These are phyloP conservation scores for Suillus subluteus DNA, from an alignment of 768 basidiomycete genomes.

Conservation along the genomic window DNA sequence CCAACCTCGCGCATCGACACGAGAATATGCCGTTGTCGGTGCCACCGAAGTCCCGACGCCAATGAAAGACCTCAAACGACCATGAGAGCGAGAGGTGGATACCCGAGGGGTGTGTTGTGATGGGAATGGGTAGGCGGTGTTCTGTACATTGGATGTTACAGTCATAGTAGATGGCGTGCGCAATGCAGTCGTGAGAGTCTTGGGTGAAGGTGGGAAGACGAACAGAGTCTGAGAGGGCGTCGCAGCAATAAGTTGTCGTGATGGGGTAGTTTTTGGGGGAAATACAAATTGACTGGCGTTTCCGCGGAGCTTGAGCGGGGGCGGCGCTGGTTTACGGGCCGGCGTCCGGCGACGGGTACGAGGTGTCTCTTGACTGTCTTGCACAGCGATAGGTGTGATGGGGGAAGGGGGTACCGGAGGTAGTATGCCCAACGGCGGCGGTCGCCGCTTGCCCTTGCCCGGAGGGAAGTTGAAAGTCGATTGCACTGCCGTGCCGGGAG, in stretches of 20 bases:
- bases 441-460: conserved; percentile 60
- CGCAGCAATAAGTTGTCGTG: conserved; percentile 31
- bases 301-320: conserved; percentile 56
- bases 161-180: conserved; percentile 82
- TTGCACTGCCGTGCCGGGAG: conserved; percentile 55
- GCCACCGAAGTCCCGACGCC: conserved; percentile 67
- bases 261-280: conserved; percentile 25
- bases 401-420: conserved; percentile 79
- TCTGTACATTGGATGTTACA: conserved; percentile 62
- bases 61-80: conserved; percentile 75
- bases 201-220: conserved; percentile 83
- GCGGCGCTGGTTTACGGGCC: conserved; percentile 56
- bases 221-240: conserved; percentile 85
- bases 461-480: conserved; percentile 51
- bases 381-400: conserved; percentile 52
- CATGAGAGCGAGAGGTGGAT: conserved; percentile 65
- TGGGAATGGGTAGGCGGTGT: conserved; percentile 55
- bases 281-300: conserved; percentile 31
- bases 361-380: conserved; percentile 33
- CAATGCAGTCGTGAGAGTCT: conserved; percentile 49
- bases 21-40: conserved; percentile 81
- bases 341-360: conserved; percentile 48
- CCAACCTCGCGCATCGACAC: conserved; percentile 84
- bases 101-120: conserved; percentile 68
- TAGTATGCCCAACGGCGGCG: conserved; percentile 61